phyloP scores from a whole-genome alignment of 169 alveolate genomes.

The Babesia bigemina region DNA sequence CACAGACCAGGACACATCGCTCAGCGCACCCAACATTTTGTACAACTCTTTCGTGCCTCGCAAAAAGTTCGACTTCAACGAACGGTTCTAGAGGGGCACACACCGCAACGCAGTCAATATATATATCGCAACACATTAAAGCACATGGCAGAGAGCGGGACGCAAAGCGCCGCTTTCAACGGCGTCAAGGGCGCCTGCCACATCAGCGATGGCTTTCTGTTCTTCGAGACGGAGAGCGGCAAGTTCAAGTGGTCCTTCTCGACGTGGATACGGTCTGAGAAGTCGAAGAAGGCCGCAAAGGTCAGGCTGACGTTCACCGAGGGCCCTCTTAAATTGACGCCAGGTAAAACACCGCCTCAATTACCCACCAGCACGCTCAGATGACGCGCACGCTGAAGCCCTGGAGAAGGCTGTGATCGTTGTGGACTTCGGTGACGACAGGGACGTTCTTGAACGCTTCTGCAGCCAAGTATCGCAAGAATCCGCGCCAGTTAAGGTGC shows the following conservation, averaged over 20 bases:
- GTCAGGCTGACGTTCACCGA: constrained; percentile 74
- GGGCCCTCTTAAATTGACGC: constrained; percentile 28
- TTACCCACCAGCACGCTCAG: background rate
- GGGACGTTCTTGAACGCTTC: constrained; percentile 52
- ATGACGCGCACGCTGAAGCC: constrained; percentile 27
- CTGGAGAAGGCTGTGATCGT: constrained; percentile 59
- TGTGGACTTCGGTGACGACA: constrained; percentile 52
- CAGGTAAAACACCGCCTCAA: constrained; percentile 19
- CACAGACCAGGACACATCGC: constrained; percentile 4
- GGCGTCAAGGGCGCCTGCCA: constrained; percentile 46
- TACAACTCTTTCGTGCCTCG: constrained; percentile 55
- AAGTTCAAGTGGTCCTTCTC: constrained; percentile 65
- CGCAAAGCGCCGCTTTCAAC: constrained; percentile 30
- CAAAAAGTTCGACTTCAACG: constrained; percentile 59
- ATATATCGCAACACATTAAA: constrained; percentile 8
- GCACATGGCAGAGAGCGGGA: constrained; percentile 1
- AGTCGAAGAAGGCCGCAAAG: constrained; percentile 74
- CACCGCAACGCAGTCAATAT: constrained; percentile 20
- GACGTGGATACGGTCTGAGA: constrained; percentile 76
- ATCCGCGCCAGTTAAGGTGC: constrained; percentile 28
- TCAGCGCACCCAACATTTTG: constrained; percentile 4
- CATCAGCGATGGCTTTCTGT: constrained; percentile 33
- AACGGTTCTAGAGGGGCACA: constrained; percentile 44
- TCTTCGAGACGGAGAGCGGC: constrained; percentile 12
- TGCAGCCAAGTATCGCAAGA: constrained; percentile 24